Percentiles rank a stretch among this genome's conserved stretches.
These are phyloP conservation scores for Dendrobium chrysotoxum DNA, from an alignment of 106 monocot species.

Conservation along the genomic window DNA sequence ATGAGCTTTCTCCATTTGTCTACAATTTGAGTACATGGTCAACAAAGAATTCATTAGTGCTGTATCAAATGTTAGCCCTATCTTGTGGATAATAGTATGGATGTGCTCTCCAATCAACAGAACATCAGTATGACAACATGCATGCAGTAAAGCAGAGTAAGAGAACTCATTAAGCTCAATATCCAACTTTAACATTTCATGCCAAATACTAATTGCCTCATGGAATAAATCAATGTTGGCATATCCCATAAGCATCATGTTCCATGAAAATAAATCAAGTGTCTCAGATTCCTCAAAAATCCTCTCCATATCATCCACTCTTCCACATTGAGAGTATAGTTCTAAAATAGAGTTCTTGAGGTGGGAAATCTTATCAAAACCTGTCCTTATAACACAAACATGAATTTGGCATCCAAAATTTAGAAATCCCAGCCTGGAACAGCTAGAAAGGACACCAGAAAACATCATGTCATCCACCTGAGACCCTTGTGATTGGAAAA, in stretches of 20 bases:
- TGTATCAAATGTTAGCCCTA: constrained; percentile 26
- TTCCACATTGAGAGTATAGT: constrained; percentile 24
- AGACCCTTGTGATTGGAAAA: constrained; percentile 1
- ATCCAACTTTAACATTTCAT: constrained; percentile 12
- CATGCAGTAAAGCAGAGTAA: constrained; percentile 29
- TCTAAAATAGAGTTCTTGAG: constrained; percentile 28
- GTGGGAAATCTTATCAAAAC: constrained; percentile 14
- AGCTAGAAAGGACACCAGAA: constrained; percentile 19
- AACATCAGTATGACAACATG: constrained; percentile 7
- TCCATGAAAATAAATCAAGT: constrained; percentile 28
- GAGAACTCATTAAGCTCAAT: constrained; percentile 34
- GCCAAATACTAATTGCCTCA: constrained; percentile 17
- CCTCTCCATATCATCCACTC: constrained; percentile 28
- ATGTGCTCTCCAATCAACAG: constrained; percentile 18
- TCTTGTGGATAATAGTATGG: constrained; percentile 23
- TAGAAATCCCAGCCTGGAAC: constrained; percentile 22
- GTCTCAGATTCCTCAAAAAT: constrained; percentile 16
- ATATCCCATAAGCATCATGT: constrained; percentile 29
- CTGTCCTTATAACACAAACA: constrained; percentile 22
- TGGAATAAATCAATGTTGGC: constrained; percentile 7
- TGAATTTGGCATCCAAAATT: constrained; percentile 23
- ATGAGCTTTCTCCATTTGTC: constrained; percentile 14
- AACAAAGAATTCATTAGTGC: constrained; percentile 35
- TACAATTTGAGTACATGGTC: constrained; percentile 28
- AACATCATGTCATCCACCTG: constrained; percentile 22